Percentiles rank a stretch among this genome's conserved stretches.
phyloP scores from a whole-genome alignment of 179 eudicot species.

The Drosera spatulata region DNA sequence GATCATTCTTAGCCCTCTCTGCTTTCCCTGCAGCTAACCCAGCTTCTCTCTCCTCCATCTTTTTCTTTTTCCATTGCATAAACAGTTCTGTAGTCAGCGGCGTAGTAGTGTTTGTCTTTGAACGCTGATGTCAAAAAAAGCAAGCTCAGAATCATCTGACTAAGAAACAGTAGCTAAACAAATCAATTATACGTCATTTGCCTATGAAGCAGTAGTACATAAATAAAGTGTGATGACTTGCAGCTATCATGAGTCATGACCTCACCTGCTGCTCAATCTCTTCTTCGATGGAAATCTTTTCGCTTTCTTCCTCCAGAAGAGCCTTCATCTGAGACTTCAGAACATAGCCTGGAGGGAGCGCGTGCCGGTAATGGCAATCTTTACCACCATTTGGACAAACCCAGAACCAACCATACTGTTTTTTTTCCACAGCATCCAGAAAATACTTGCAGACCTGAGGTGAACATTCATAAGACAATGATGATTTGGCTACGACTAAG shows the following conservation, averaged over 20 bases:
- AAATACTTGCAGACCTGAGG: slow-evolving; percentile 81
- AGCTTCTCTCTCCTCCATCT: slow-evolving; percentile 68
- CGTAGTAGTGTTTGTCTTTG: slow-evolving; percentile 64
- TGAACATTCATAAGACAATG: not conserved
- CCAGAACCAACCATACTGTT: slow-evolving; percentile 99
- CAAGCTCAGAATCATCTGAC: slow-evolving; percentile 7
- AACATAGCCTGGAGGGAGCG: slow-evolving; percentile 97
- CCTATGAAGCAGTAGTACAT: not conserved
- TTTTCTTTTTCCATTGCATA: slow-evolving; percentile 71
- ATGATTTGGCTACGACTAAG: not conserved
- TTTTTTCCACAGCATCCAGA: slow-evolving; percentile 94
- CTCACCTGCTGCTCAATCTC: slow-evolving; percentile 89
- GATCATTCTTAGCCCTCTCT: slow-evolving; percentile 96
- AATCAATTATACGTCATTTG: not conserved
- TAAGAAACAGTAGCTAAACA: not conserved
- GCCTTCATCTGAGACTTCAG: slow-evolving; percentile 98
- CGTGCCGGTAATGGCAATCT: slow-evolving; percentile 89
- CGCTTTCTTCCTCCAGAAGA: slow-evolving; percentile 77
- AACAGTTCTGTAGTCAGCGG: slow-evolving; percentile 83
- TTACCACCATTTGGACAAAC: slow-evolving; percentile 89
- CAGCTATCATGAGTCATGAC: not conserved
- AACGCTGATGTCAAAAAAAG: slow-evolving; percentile 41
- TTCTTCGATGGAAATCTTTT: slow-evolving; percentile 80
- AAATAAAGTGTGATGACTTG: not conserved
- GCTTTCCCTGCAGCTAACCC: slow-evolving; percentile 74